Evolutionary conservation across 2,329 filamentous ascomycete species (phyloP).

Genomic region (Botrytis galanthina): DNA sequence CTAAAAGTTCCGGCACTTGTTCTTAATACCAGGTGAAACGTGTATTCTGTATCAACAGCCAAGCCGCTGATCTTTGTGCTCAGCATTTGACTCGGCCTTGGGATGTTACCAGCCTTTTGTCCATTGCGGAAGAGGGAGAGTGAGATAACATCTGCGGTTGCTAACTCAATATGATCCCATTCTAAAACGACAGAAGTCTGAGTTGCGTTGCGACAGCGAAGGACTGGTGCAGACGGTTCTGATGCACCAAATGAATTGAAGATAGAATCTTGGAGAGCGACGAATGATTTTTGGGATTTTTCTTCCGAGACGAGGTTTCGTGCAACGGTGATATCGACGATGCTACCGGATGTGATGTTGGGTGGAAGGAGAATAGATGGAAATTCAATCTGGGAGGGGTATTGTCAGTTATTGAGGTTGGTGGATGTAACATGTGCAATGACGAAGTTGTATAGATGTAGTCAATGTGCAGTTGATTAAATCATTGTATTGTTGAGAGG

Average conservation of each 20-base stretch:
- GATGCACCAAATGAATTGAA: constrained; percentile 79
- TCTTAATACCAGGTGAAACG: constrained; percentile 86
- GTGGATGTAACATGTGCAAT: constrained; percentile 10
- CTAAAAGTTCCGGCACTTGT: constrained; percentile 86
- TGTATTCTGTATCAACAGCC: constrained; percentile 95
- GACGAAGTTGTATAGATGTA: background rate
- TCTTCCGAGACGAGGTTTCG: constrained; percentile 81
- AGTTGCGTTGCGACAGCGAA: constrained; percentile 94
- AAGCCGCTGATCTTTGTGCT: constrained; percentile 96
- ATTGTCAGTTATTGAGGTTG: constrained; percentile 26
- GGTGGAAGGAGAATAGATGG: constrained; percentile 94
- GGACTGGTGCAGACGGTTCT: constrained; percentile 71
- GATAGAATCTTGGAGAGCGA: constrained; percentile 84
- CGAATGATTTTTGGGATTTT: constrained; percentile 72
- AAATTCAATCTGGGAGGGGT: constrained; percentile 80
- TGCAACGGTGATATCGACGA: constrained; percentile 94
- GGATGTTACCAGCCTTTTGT: constrained; percentile 94
- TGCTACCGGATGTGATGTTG: constrained; percentile 92
- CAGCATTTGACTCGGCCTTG: constrained; percentile 79
- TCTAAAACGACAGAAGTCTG: constrained; percentile 98
- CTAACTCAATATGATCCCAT: constrained; percentile 93
- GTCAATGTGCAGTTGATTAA: background rate
- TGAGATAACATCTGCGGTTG: constrained; percentile 86
- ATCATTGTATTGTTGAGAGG: background rate
- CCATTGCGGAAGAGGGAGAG: constrained; percentile 93